Base-by-base conservation (phyloP, 176 grass and related monocot genomes). In the Oryza officinalis region DNA sequence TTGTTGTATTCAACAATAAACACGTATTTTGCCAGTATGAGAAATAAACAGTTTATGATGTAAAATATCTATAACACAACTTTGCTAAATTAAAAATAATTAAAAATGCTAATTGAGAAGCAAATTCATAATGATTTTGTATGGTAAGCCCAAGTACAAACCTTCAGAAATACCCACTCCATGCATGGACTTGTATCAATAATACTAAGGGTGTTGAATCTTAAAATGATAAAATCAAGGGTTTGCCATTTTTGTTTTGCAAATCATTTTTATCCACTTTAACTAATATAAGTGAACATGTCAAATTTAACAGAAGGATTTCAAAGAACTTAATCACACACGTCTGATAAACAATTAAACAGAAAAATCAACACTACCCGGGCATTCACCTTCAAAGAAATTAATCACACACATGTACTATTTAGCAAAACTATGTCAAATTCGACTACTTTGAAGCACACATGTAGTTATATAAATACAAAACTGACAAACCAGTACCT, bases 401-500 rank as follows among this genome's bases (percentile, higher is more conserved):
- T 73, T 20, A 78, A 50, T 13, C 46, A 45, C 57, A 59, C 8
- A 65, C 26, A 77, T 35, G 59, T 72, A 35, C 33, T 35, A 77
- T 67, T 83, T 84, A 81, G 41, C 37, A 54, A 74, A 78, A 71
- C 46, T 45, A 57, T 35, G 49, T 66, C 37, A 40, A 81, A 84
- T 30, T 22, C 18, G 15, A 77, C 33, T 13, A 54, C 17, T 7
- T 59, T 59, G 7, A 23, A 59, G 20, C 5, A 23, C 7, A 54
- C 17, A 54, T 20, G 2, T n/a, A 18, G 14, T 50, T 31, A 72
- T 75, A 69, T 75, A 60, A 74, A 83, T 85, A 65, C 17, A 45
- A 5, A 68, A 25, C 22, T n/a, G n/a, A 45, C 9, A 68, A 23
- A 20, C 27, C 13, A 46, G 80, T 84, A 98, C 96, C 91, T 95